These are phyloP conservation scores for Agaricus sinodeliciosus DNA, from an alignment of 768 basidiomycete genomes.

Conservation along the genomic window DNA sequence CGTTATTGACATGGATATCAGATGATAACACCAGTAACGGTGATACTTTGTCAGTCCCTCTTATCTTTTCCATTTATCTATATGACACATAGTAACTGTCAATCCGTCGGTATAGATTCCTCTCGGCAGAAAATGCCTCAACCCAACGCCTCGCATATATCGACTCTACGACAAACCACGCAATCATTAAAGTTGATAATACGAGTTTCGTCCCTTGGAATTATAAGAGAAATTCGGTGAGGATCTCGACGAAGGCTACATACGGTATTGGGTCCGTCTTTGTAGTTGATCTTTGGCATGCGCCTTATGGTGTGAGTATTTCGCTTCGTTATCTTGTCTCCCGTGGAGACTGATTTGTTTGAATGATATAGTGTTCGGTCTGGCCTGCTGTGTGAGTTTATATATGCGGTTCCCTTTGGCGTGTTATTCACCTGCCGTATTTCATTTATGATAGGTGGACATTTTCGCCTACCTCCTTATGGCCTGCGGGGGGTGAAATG, in stretches of 20 bases:
- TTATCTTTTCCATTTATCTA: background rate
- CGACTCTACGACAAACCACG: constrained; percentile 53
- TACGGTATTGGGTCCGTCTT: constrained; percentile 37
- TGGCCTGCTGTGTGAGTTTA: constrained; percentile 52
- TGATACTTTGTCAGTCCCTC: background rate
- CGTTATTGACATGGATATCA: background rate
- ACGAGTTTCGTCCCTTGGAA: constrained; percentile 27
- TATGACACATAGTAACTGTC: too few relatives aligned
- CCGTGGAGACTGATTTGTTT: background rate
- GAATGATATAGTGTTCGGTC: constrained; percentile 48
- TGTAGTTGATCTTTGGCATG: constrained; percentile 49
- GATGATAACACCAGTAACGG: constrained; percentile 5
- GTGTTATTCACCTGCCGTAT: too few relatives aligned
- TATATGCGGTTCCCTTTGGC: too few relatives aligned
- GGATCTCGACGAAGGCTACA: constrained; percentile 47
- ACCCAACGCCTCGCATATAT: constrained; percentile 29
- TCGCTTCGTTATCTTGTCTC: background rate
- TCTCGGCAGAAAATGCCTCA: constrained; percentile 2
- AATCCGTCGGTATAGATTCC: background rate
- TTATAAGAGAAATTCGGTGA: constrained; percentile 30
- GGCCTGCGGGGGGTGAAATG: constrained; percentile 67
- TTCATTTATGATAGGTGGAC: constrained; percentile 22
- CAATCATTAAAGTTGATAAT: constrained; percentile 72
- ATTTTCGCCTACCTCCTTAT: constrained; percentile 37
- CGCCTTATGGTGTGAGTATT: constrained; percentile 30